Evolutionary conservation across 2,329 filamentous ascomycete genomes (phyloP), one percentile per base, ranked within the genome.

Genomic region (Aspergillus phoenicis): DNA sequence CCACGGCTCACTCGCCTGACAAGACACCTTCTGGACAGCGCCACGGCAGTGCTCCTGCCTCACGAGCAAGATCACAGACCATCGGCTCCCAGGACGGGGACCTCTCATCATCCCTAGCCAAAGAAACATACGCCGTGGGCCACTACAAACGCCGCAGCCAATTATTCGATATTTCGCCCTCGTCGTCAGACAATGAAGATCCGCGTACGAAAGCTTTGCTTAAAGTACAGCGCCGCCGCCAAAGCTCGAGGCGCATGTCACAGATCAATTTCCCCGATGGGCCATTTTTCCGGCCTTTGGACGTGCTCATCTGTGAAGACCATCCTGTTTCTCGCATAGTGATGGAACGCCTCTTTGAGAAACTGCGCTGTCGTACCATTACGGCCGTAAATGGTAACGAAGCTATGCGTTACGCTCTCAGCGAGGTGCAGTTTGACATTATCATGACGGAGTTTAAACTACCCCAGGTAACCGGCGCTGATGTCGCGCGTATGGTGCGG

Each of bases 391-490:
- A 93, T 68, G 95, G 95, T 0, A 89, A 91, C 0, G 95, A 99
- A 73, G 95, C 94, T 10, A 89, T 97, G 70, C 88, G 94, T 22
- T 97, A 95, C 77, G 93, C 95, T 28, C 91, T 96, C 83, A 94
- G 94, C 71, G 94, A 98, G 73, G 94, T 99, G 73, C 96, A 98
- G 72, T 99, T 98, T 72, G 95, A 99, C 77, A 92, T 97, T 69
- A 97, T 99, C 74, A 95, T 99, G 82, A 94, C 97, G 77, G 95
- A 99, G 77, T 97, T 93, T 80, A 96, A 94, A 74, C 82, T 99
- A 49, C 94, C 95, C 8, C 92, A 96, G 72, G 93, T 98, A 71
- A 98, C 93, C 69, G 95, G 95, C 24, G 91, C 92, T 11, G 95
- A 99, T 73, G 91, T 99, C 59, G 94, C 95, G 54, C 90, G 95